Percentiles rank a stretch among this genome's conserved stretches.
phyloP scores from a whole-genome alignment of 2,329 filamentous ascomycete genomes.

The Trichoderma koningii region DNA sequence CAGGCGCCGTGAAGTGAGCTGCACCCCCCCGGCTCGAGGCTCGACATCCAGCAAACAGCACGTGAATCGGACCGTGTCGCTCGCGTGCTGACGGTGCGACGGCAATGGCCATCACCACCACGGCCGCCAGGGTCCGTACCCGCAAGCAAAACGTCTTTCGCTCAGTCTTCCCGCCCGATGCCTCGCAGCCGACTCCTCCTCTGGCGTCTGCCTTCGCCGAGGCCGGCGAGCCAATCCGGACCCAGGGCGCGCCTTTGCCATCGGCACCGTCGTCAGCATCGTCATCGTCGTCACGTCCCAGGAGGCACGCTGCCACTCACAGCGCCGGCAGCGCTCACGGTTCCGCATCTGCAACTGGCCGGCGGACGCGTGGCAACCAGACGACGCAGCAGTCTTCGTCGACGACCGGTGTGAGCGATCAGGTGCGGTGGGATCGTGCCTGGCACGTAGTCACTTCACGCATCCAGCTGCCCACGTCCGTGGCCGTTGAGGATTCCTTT shows the following conservation, averaged over 20 bases:
- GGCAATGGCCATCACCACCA: constrained; percentile 37
- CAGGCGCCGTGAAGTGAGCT: constrained; percentile 2
- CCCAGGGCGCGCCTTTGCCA: constrained; percentile 36
- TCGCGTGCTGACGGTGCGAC: not conserved
- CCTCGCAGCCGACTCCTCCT: constrained; percentile 54
- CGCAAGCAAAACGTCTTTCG: constrained; percentile 55
- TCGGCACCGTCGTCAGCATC: constrained; percentile 31
- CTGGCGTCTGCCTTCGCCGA: constrained; percentile 44
- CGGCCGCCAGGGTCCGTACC: constrained; percentile 49
- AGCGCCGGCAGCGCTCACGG: not conserved
- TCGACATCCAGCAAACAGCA: not conserved
- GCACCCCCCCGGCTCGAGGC: too few species aligned
- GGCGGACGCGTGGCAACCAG: constrained; percentile 22
- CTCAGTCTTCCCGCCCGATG: constrained; percentile 58
- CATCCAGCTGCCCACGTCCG: constrained; percentile 59
- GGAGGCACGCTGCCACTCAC: constrained; percentile 30
- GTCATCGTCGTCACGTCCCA: constrained; percentile 29
- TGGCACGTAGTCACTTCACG: constrained; percentile 63
- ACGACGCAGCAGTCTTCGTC: constrained; percentile 20
- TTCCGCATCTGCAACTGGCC: constrained; percentile 12
- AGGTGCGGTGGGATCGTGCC: constrained; percentile 61
- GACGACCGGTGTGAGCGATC: constrained; percentile 44
- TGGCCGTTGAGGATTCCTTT: constrained; percentile 57
- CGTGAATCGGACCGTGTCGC: not conserved
- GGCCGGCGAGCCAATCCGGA: constrained; percentile 51